phyloP scores from a whole-genome alignment of 2,329 filamentous ascomycete species.

The Fusarium sp. region DNA sequence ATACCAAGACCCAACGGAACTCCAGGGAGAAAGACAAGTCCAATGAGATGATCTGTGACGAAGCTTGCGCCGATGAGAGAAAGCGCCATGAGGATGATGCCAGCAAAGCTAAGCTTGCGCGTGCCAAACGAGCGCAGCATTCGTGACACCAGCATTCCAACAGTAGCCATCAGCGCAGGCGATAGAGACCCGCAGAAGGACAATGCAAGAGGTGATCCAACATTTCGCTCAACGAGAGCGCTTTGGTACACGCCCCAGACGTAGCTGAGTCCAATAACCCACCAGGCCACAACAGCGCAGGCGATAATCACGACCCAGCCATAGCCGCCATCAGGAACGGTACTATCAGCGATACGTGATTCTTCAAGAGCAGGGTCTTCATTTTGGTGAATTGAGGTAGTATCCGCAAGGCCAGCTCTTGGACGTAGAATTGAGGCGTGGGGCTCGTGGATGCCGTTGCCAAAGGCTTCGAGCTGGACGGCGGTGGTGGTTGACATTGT shows the following conservation, averaged over 20 bases:
- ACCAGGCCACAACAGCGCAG: slow-evolving; percentile 54
- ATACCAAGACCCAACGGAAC: slow-evolving; percentile 46
- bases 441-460: slow-evolving; percentile 18
- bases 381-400: fast-evolving
- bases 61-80: slow-evolving; percentile 34
- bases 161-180: slow-evolving; percentile 38
- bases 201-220: slow-evolving; percentile 64
- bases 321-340: slow-evolving; percentile 48
- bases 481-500: slow-evolving; percentile 36
- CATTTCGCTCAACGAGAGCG: slow-evolving; percentile 63
- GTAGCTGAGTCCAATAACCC: slow-evolving; percentile 69
- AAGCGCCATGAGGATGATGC: slow-evolving; percentile 15
- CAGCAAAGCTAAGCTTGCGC: slow-evolving; percentile 20
- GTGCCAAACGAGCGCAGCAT: slow-evolving; percentile 32
- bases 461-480: slow-evolving; percentile 31
- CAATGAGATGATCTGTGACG: slow-evolving; percentile 45
- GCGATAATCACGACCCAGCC: slow-evolving; percentile 48
- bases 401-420: slow-evolving; percentile 17
- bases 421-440: slow-evolving; percentile 19
- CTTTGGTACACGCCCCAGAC: slow-evolving; percentile 73
- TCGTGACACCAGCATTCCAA: slow-evolving; percentile 31
- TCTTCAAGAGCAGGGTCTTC: slow-evolving; percentile 43
- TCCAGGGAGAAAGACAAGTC: slow-evolving; percentile 49
- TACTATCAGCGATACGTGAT: slow-evolving; percentile 40
- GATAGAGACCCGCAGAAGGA: slow-evolving; percentile 69